phyloP scores from a whole-genome alignment of 306 rosid genomes.

The Trifolium fragiferum region DNA sequence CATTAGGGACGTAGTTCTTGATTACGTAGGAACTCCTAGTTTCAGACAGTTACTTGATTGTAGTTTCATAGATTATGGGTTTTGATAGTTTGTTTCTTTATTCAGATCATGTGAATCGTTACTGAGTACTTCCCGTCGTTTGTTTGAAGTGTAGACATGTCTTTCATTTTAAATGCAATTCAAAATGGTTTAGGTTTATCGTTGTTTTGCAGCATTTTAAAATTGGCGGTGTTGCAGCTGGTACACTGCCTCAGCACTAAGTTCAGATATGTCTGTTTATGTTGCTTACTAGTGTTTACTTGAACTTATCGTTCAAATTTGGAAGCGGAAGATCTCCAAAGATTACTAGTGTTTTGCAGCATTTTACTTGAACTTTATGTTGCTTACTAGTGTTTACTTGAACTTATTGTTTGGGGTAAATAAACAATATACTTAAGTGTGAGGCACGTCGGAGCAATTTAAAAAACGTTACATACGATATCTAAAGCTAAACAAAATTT shows the following conservation, averaged over 20 bases:
- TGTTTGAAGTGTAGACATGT: neutral
- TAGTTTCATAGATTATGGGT: constrained; percentile 38
- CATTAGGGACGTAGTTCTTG: constrained; percentile 38
- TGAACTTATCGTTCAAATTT: neutral
- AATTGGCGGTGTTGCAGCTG: neutral
- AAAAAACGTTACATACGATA: neutral
- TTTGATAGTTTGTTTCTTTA: constrained; percentile 29
- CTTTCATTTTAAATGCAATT: constrained; percentile 35
- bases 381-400: too few relatives aligned
- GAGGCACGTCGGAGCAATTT: too few relatives aligned
- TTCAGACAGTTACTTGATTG: constrained; percentile 39
- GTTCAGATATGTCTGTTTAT: neutral
- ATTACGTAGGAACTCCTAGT: constrained; percentile 31
- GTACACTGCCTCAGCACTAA: neutral
- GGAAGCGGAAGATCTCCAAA: neutral
- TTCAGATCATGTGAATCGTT: constrained; percentile 5
- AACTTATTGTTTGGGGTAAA: neutral
- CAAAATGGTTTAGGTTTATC: constrained; percentile 30
- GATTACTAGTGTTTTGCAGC: too few relatives aligned
- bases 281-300: neutral
- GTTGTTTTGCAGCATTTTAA: constrained; percentile 4
- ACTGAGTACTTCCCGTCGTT: neutral
- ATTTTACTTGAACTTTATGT: too few relatives aligned
- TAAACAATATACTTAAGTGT: neutral
- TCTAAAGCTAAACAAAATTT: neutral